These are phyloP conservation scores for Neopestalotiopsis clavispora DNA, from an alignment of 2,329 filamentous ascomycete species.

Conservation along the genomic window DNA sequence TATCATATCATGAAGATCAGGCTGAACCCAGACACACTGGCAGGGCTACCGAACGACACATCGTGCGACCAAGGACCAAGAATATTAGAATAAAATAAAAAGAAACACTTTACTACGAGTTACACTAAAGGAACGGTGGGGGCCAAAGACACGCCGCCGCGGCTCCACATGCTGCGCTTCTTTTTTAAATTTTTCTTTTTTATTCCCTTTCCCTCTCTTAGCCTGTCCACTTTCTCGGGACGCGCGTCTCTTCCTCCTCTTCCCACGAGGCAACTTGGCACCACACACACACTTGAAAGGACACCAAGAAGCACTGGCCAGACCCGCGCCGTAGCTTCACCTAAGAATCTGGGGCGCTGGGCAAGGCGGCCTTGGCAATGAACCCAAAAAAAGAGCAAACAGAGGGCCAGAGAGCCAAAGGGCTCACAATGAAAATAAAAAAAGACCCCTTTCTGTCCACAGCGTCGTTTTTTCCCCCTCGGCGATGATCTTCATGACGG, in stretches of 20 bases:
- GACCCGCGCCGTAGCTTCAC: not conserved
- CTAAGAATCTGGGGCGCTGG: not conserved
- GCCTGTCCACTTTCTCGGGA: constrained; percentile 22
- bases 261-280: not conserved
- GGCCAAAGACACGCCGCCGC: not conserved
- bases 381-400: not conserved
- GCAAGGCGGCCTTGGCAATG: not conserved
- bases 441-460: not conserved
- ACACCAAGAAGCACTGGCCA: not conserved
- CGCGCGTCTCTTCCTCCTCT: constrained; percentile 26
- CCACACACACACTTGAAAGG: not conserved
- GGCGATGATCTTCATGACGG: constrained; percentile 1
- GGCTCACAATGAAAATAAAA: not conserved
- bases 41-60: constrained; percentile 13
- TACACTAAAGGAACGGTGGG: not conserved
- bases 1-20: not conserved
- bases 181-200: not conserved
- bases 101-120: not conserved
- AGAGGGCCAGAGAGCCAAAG: not conserved
- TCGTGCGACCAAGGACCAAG: not conserved
- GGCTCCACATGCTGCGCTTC: constrained; percentile 6
- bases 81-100: not conserved
- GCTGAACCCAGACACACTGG: not conserved
- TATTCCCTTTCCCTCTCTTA: not conserved
- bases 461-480: not conserved